Conservation (phyloP, 1,139 yeast genomes). For the Hemisphaericaspora xylofermentans region DNA sequence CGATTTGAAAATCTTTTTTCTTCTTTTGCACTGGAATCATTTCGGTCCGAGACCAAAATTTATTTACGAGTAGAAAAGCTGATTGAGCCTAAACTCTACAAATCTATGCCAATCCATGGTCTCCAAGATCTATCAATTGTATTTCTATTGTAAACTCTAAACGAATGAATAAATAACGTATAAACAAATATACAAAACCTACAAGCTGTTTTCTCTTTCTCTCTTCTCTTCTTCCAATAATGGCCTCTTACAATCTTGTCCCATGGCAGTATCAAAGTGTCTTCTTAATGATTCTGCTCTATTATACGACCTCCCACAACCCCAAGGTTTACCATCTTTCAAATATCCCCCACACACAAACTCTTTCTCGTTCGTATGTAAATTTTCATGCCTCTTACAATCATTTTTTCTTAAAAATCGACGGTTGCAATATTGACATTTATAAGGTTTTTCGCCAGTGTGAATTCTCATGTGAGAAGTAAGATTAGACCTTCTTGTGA, state of each 20-base stretch:
- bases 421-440: constrained; percentile 81
- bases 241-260: constrained; percentile 77
- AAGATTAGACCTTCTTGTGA: not conserved
- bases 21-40: too few species aligned
- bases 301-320: constrained; percentile 74
- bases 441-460: constrained; percentile 87
- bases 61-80: too few species aligned
- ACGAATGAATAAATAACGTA: not conserved
- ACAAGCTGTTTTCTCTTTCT: constrained; percentile 12
- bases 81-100: too few species aligned
- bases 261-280: constrained; percentile 91
- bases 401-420: constrained; percentile 96
- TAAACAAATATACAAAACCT: not conserved
- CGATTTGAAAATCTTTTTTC: too few species aligned
- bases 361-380: constrained; percentile 86
- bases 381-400: constrained; percentile 84
- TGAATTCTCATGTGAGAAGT: constrained; percentile 59
- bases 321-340: constrained; percentile 68
- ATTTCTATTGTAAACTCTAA: not conserved
- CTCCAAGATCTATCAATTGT: not conserved
- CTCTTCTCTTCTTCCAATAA: constrained; percentile 60
- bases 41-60: too few species aligned
- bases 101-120: too few species aligned
- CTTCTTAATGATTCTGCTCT: constrained; percentile 74
- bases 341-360: constrained; percentile 76